A percentile compares a stretch with the other conserved stretches of the same genome.
These are phyloP conservation scores for Sarcodon sp. DNA, from an alignment of 768 basidiomycete genomes.

Conservation along the genomic window DNA sequence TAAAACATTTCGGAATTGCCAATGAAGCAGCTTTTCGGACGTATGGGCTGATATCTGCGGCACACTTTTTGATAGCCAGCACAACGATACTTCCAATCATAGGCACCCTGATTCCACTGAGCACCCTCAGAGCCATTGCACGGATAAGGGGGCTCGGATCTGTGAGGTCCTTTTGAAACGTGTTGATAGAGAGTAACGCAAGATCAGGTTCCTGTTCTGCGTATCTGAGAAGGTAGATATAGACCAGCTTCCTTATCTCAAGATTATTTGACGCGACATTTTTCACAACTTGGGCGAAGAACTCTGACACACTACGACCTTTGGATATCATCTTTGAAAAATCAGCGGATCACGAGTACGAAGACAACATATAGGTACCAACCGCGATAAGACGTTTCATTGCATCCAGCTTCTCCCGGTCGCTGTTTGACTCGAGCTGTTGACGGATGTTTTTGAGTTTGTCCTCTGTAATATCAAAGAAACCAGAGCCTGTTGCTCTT, in stretches of 20 bases:
- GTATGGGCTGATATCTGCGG: conserved; percentile 85
- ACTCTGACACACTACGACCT: conserved; percentile 80
- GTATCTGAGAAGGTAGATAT: conserved; percentile 93
- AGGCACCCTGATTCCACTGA: conserved; percentile 84
- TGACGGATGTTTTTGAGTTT: conserved; percentile 71
- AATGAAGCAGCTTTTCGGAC: conserved; percentile 89
- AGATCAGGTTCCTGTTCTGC: conserved; percentile 91
- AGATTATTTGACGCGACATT: conserved; percentile 89
- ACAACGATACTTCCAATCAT: conserved; percentile 81
- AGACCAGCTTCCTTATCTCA: conserved; percentile 93
- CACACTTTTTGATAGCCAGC: conserved; percentile 85
- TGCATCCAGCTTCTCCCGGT: conserved; percentile 86
- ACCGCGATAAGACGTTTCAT: conserved; percentile 94
- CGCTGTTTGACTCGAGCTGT: conserved; percentile 80
- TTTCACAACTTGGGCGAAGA: conserved; percentile 96
- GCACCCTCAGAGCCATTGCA: conserved; percentile 89
- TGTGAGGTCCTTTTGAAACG: conserved; percentile 92
- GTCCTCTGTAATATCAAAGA: conserved; percentile 67
- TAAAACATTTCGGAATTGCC: conserved; percentile 77
- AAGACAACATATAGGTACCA: conserved; percentile 17
- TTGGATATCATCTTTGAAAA: conserved; percentile 73
- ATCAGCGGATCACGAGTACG: conserved; percentile 1
- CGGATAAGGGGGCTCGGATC: conserved; percentile 91
- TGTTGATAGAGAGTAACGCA: conserved; percentile 92
- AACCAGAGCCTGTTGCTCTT: conserved; percentile 40